Percentiles rank a stretch among this genome's conserved stretches.
Evolutionary conservation across 2,329 filamentous ascomycete genomes (phyloP).

Genomic region (Leptodontidium sp.): DNA sequence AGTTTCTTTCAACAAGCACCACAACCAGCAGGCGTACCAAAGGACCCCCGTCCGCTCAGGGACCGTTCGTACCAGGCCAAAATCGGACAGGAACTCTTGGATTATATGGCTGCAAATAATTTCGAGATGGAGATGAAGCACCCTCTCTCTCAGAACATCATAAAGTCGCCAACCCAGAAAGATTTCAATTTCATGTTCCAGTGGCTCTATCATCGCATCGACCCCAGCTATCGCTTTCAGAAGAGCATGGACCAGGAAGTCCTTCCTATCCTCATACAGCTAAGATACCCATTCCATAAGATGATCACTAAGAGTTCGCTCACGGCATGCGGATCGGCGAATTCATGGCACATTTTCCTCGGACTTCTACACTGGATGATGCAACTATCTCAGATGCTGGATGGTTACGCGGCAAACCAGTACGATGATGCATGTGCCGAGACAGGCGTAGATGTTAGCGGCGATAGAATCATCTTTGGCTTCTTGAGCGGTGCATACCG

Average conservation of each 20-base stretch:
- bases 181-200: constrained; percentile 99
- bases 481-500: constrained; percentile 91
- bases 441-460: constrained; percentile 84
- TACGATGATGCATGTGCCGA: constrained; percentile 94
- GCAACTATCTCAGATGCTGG: constrained; percentile 94
- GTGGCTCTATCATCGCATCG: constrained; percentile 95
- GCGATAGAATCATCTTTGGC: constrained; percentile 92
- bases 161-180: constrained; percentile 95
- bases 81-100: constrained; percentile 88
- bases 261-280: constrained; percentile 87
- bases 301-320: constrained; percentile 97
- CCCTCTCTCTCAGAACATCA: constrained; percentile 85
- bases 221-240: constrained; percentile 90
- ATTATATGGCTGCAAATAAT: constrained; percentile 91
- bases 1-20: constrained; percentile 95
- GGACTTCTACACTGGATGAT: constrained; percentile 99
- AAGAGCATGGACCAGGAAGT: constrained; percentile 97
- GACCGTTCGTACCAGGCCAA: constrained; percentile 81
- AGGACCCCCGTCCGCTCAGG: constrained; percentile 85
- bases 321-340: constrained; percentile 92
- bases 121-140: constrained; percentile 99
- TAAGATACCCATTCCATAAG: constrained; percentile 94
- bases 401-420: constrained; percentile 77
- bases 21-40: constrained; percentile 80
- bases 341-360: constrained; percentile 89